Base-by-base conservation (phyloP, 2,329 filamentous ascomycete genomes). In the Epichloe brachyelytri region DNA sequence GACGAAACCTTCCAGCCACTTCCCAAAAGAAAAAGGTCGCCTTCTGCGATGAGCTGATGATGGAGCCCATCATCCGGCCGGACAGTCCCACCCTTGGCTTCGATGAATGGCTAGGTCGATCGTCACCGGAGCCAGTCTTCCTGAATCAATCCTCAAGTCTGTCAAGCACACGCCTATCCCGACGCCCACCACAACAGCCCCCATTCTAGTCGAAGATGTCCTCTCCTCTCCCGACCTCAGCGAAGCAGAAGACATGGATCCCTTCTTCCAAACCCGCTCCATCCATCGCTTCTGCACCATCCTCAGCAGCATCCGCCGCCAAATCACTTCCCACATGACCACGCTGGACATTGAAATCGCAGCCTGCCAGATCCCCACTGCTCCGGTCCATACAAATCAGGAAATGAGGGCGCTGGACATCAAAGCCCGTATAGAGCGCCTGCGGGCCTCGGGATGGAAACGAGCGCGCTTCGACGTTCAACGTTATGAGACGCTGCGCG, bases 71-170 rank as follows among this genome's bases (percentile, higher is more conserved):
- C 34, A 70, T 79, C 53, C 75, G 78, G 8, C 78, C 78, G 0
- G 78, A 82, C 57, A 81, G 78, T 3, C 78, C 78, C 1, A 82
- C 78, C 0, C 71, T 82, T 5, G 78, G 78, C 11, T 72, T 78
- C 51, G 74, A 76, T 48, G 73, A 74, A 55, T 65, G 64, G 44
- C 64, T 69, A 12, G 48, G 54, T 43, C 57, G 60, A 11, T 51
- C 55, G 15, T 50, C 51, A 14, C 59, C 53, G 4, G 51, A 58
- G 43, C 54, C 59, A 7, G 12, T 55, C 15, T 58, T 58, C 30
- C 55, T 1, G 55, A 55, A 40, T 55, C 56, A 10, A 56, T 61
- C 30, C 53, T 56, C 14, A 59, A 58, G 48, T 45, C 44, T 12
- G 49, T 26, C 30, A 44, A 48, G 41, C 34, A 49, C 5, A 12